Conservation (phyloP, 805 yeast species). For the Saccharomyces cerevisiae region DNA sequence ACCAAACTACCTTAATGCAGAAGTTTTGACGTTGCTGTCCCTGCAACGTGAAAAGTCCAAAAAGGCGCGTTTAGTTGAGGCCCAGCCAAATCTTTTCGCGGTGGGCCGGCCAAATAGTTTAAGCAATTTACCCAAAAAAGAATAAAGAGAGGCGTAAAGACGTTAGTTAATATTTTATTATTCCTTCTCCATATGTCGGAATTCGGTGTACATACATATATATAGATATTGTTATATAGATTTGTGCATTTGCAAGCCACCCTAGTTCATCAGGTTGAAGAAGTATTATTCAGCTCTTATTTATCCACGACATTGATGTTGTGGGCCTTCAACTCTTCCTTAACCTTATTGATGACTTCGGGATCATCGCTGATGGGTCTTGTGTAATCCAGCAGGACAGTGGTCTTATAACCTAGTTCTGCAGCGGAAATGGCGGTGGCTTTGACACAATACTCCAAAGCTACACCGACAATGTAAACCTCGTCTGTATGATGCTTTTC, state of each 20-base stretch:
- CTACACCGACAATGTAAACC: slow-evolving; percentile 73
- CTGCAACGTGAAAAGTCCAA: neutral
- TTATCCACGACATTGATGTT: slow-evolving; percentile 6
- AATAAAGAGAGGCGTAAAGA: neutral
- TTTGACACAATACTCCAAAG: slow-evolving; percentile 80
- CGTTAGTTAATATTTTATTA: neutral
- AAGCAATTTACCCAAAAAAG: neutral
- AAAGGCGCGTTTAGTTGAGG: neutral
- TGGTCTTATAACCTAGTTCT: slow-evolving; percentile 52
- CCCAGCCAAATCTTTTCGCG: neutral
- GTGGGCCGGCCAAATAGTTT: neutral
- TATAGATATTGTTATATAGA: neutral
- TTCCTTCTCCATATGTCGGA: neutral
- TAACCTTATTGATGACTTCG: slow-evolving; percentile 11
- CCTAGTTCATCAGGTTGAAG: neutral
- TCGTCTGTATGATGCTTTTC: slow-evolving; percentile 40
- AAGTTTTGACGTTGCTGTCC: neutral
- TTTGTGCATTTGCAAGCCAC: neutral
- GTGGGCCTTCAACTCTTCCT: slow-evolving; percentile 15
- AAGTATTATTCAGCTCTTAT: neutral
- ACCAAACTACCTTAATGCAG: neutral
- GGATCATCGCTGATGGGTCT: slow-evolving; percentile 47
- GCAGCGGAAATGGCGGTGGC: slow-evolving; percentile 67
- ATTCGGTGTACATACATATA: neutral
- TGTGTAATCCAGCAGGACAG: slow-evolving; percentile 49